Conservation (phyloP, 495 filamentous ascomycete genomes). For the Elasticomyces elasticus region DNA sequence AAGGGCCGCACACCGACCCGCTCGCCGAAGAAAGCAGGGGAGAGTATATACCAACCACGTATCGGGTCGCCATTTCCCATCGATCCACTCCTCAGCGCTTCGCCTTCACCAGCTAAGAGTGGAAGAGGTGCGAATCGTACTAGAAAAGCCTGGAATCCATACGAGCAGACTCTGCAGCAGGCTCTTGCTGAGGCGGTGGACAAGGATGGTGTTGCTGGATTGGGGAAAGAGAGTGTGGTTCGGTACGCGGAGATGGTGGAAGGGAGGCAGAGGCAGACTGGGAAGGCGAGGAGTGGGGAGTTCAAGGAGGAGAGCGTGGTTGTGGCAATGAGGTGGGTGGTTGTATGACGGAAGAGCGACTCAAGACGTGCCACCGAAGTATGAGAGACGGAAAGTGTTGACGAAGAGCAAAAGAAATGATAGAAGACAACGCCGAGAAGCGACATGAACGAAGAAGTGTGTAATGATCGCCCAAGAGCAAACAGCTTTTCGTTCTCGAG, state of each 20-base stretch:
- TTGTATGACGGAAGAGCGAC: slow-evolving; percentile 16
- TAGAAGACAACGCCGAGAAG: too few species aligned
- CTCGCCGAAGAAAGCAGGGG: background rate
- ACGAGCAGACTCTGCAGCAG: slow-evolving; percentile 7
- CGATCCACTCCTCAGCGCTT: background rate
- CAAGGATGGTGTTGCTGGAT: slow-evolving; percentile 13
- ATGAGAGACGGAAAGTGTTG: too few species aligned
- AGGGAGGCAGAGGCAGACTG: slow-evolving; percentile 27
- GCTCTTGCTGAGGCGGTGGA: slow-evolving; percentile 16
- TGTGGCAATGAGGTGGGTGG: slow-evolving; percentile 36
- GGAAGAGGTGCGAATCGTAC: slow-evolving; percentile 8
- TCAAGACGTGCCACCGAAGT: too few species aligned
- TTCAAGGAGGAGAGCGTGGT: slow-evolving; percentile 33
- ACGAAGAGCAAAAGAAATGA: too few species aligned
- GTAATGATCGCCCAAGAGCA: too few species aligned
- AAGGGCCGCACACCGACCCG: background rate
- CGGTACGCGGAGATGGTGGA: slow-evolving; percentile 25
- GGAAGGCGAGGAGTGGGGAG: slow-evolving; percentile 26
- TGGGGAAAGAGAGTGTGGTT: slow-evolving; percentile 30
- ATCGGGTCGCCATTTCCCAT: slow-evolving; percentile 1
- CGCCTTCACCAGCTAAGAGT: background rate
- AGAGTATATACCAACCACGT: background rate
- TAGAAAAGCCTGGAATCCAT: slow-evolving; percentile 7
- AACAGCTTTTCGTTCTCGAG: too few species aligned
- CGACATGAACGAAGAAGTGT: too few species aligned